phyloP scores from a whole-genome alignment of 2,329 filamentous ascomycete species.

The Venturia pyrina region DNA sequence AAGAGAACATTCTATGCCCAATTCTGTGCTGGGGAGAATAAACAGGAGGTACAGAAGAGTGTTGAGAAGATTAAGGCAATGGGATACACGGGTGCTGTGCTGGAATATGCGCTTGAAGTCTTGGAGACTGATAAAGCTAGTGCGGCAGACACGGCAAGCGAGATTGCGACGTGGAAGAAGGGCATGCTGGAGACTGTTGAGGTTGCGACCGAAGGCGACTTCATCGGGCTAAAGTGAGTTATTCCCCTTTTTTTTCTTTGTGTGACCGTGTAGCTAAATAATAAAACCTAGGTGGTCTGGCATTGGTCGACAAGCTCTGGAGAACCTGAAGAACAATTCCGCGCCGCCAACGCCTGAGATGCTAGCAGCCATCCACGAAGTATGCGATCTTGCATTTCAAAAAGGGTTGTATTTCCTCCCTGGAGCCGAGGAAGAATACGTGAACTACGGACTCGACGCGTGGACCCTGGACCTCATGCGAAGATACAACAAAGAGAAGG shows the following conservation, averaged over 20 bases:
- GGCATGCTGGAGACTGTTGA: slow-evolving; percentile 66
- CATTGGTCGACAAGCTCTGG: slow-evolving; percentile 63
- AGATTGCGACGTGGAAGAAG: slow-evolving; percentile 61
- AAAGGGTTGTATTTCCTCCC: slow-evolving; percentile 68
- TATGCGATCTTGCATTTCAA: slow-evolving; percentile 61
- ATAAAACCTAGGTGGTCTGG: slow-evolving; percentile 57
- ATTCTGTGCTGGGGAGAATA: slow-evolving; percentile 77
- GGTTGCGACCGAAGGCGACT: slow-evolving; percentile 41
- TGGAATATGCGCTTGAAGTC: slow-evolving; percentile 76
- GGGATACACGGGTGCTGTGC: slow-evolving; percentile 74
- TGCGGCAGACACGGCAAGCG: slow-evolving; percentile 43
- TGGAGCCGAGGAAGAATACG: slow-evolving; percentile 67
- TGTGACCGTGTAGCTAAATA: not conserved
- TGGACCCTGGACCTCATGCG: slow-evolving; percentile 72
- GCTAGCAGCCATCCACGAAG: slow-evolving; percentile 57
- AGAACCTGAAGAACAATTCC: slow-evolving; percentile 49
- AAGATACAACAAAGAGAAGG: slow-evolving; percentile 53
- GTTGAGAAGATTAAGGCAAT: slow-evolving; percentile 57
- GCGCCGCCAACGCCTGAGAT: slow-evolving; percentile 55
- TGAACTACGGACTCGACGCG: slow-evolving; percentile 55
- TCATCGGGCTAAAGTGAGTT: slow-evolving; percentile 43
- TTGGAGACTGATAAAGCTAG: slow-evolving; percentile 50
- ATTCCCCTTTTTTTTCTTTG: not conserved
- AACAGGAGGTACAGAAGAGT: slow-evolving; percentile 55
- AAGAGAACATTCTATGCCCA: slow-evolving; percentile 83